Percentiles rank a stretch among this genome's conserved stretches.
Evolutionary conservation across 1,284 basidiomycete species (phyloP).

Genomic region (Trichosporon sp.): DNA sequence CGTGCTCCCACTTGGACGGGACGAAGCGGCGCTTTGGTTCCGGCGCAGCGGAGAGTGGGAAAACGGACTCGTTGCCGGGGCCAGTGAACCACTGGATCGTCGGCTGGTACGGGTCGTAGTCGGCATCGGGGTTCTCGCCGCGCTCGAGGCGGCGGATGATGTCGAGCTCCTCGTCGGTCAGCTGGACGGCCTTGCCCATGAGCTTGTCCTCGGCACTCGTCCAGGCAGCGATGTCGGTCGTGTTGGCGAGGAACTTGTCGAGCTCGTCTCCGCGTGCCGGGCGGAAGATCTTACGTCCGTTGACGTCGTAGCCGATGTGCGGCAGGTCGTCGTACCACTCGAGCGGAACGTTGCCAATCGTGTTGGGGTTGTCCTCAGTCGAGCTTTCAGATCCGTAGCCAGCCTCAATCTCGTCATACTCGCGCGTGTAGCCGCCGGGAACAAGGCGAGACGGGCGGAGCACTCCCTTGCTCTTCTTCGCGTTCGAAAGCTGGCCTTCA

Average conservation of each 20-base stretch:
- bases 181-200: slow-evolving; percentile 74
- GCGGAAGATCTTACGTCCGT: slow-evolving; percentile 88
- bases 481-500: slow-evolving; percentile 40
- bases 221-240: slow-evolving; percentile 90
- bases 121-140: slow-evolving; percentile 84
- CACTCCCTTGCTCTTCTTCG: slow-evolving; percentile 42
- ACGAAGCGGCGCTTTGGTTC: slow-evolving; percentile 97
- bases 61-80: slow-evolving; percentile 85
- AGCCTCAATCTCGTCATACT: slow-evolving; percentile 91
- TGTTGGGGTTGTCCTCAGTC: slow-evolving; percentile 94
- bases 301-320: slow-evolving; percentile 96
- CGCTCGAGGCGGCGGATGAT: slow-evolving; percentile 86
- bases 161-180: slow-evolving; percentile 88
- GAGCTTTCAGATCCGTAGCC: slow-evolving; percentile 96
- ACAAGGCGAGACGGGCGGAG: slow-evolving; percentile 50
- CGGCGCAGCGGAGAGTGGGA: slow-evolving; percentile 83
- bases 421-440: slow-evolving; percentile 78
- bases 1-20: slow-evolving; percentile 99
- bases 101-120: slow-evolving; percentile 87
- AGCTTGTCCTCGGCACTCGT: slow-evolving; percentile 90
- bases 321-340: slow-evolving; percentile 99
- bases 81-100: slow-evolving; percentile 97
- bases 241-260: slow-evolving; percentile 91
- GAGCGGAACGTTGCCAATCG: slow-evolving; percentile 89
- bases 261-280: slow-evolving; percentile 94